Conservation (phyloP, 305 asterid genomes). For the Plantago rigida region DNA sequence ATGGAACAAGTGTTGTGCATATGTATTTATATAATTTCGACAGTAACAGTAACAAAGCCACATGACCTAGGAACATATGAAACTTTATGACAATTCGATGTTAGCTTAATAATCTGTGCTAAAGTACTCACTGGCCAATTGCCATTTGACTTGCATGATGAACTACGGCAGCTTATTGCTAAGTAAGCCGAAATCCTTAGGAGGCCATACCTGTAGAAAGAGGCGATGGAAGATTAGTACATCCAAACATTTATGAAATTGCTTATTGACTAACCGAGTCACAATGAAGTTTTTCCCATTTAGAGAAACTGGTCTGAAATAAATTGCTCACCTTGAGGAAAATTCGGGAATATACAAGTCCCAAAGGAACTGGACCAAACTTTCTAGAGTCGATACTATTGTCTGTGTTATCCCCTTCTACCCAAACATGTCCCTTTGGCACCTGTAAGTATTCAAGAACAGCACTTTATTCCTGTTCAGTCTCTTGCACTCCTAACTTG, state of each 20-base stretch:
- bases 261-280: neutral
- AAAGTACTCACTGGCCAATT: slow-evolving; percentile 4
- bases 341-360: slow-evolving; percentile 48
- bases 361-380: slow-evolving; percentile 74
- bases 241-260: neutral
- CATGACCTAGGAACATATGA: slow-evolving; percentile 1
- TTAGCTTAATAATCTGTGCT: neutral
- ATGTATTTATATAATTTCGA: neutral
- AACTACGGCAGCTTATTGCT: slow-evolving; percentile 28
- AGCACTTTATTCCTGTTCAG: slow-evolving; percentile 2
- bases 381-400: slow-evolving; percentile 56
- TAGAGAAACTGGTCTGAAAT: neutral
- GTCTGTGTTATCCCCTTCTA: slow-evolving; percentile 59
- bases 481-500: slow-evolving; percentile 2
- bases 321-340: slow-evolving; percentile 44
- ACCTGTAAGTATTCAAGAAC: slow-evolving; percentile 37
- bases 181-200: slow-evolving; percentile 33
- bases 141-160: slow-evolving; percentile 24
- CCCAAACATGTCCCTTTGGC: slow-evolving; percentile 80
- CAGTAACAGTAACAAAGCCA: neutral
- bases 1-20: neutral
- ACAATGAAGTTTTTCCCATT: neutral
- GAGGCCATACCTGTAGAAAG: slow-evolving; percentile 46
- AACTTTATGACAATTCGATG: neutral
- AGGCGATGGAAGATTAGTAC: neutral